Percentiles rank a stretch among this genome's conserved stretches.
phyloP scores from a whole-genome alignment of 2,329 filamentous ascomycete species.

The Trichoderma hamatum region DNA sequence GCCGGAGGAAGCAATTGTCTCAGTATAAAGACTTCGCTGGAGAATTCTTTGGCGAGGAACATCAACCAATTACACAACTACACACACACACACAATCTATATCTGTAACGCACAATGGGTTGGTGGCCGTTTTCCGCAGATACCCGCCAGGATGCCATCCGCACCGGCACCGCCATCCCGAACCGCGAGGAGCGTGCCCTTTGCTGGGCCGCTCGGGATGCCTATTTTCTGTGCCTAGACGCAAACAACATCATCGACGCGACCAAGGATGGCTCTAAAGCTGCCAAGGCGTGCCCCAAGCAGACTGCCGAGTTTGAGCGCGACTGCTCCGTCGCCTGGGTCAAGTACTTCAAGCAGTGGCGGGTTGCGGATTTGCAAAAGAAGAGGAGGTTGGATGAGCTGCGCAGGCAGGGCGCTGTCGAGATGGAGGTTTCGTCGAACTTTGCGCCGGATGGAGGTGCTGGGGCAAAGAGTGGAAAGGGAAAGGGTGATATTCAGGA shows the following conservation, averaged over 20 bases:
- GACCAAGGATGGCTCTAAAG: slow-evolving; percentile 47
- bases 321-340: slow-evolving; percentile 90
- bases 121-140: slow-evolving; percentile 49
- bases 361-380: slow-evolving; percentile 90
- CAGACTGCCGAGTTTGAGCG: slow-evolving; percentile 68
- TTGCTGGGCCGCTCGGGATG: slow-evolving; percentile 90
- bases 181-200: slow-evolving; percentile 76
- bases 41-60: neutral
- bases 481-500: slow-evolving; percentile 45
- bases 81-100: neutral
- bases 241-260: slow-evolving; percentile 77
- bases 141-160: slow-evolving; percentile 57
- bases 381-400: slow-evolving; percentile 73
- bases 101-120: slow-evolving; percentile 45
- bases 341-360: slow-evolving; percentile 97
- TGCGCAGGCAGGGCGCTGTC: slow-evolving; percentile 72
- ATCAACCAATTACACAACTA: neutral
- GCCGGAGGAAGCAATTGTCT: neutral
- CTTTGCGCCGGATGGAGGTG: slow-evolving; percentile 43
- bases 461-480: slow-evolving; percentile 37
- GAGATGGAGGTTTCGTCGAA: slow-evolving; percentile 53
- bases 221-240: slow-evolving; percentile 87
- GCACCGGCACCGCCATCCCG: slow-evolving; percentile 70
- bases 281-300: slow-evolving; percentile 44
- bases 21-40: neutral